Base-by-base conservation (phyloP, 257 asterid species). In the Penstemon barbatus region DNA sequence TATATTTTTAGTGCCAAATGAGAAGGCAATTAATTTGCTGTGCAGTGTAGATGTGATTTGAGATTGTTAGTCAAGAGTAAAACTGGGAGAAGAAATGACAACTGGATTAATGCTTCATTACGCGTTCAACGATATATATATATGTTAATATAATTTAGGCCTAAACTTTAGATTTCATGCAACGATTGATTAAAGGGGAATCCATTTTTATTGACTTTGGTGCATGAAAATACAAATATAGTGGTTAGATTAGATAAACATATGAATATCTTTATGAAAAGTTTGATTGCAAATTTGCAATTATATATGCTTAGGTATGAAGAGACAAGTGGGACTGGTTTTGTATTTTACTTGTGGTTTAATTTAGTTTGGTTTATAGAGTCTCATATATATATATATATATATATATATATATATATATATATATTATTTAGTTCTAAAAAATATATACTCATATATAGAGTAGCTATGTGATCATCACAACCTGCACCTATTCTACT, bases 181-280 rank as follows among this genome's bases (percentile, higher is more conserved):
- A 67, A 44, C 43, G 50, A 59, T 25, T 38, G 75, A 65, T 51
- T 75, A 44, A 48, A 72, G 50, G 33, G 18, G 42, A 63, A 65
- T 70, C 77, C 68, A 75, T n/a, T 61, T 55, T 13, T 59, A 65
- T 85, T 85, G 92, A 85, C 92, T 88, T 80, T 3, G 52, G 70
- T 54, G 86, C 85, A 82, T 78, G 71, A 63, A 62, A 82, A 64
- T 71, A 78, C 90, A 83, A 85, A 62, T 58, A 57, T 59, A 83
- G 88, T 80, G 62, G 88, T 83, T 85, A 65, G 72, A 40, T 70
- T 69, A 57, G 81, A 71, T 72, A 69, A 66, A 1, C 4, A 6
- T 42, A 61, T 70, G 46, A 25, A 57, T 57, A 63, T 67, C 10
- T 42, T 42, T 65, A 52, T 57, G 36, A 33, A n/a, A 8, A 69